Percentiles rank a stretch among this genome's conserved stretches.
These are phyloP conservation scores for Irpex sp. DNA, from an alignment of 1,284 basidiomycete species.

Conservation along the genomic window DNA sequence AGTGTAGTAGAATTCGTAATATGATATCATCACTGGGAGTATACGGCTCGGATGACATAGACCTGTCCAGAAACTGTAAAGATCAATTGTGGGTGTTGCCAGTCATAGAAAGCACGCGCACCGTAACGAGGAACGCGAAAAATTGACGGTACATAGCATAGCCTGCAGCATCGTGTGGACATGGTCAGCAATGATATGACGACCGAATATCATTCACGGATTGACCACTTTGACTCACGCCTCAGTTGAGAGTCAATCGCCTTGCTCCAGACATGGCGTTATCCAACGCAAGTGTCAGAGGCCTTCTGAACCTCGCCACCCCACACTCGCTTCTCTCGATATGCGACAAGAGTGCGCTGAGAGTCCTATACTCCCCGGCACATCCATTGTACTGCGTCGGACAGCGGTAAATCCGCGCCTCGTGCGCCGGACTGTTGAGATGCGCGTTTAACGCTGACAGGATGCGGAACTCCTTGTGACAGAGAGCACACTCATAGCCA, in stretches of 20 bases:
- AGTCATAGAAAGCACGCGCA: neutral
- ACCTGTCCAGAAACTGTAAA: neutral
- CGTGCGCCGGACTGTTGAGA: slow-evolving; percentile 23
- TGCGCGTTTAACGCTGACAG: slow-evolving; percentile 29
- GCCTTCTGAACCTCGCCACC: slow-evolving; percentile 20
- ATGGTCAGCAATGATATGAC: no score
- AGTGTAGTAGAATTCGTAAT: no score
- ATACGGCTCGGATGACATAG: no score
- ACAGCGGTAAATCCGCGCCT: slow-evolving; percentile 20
- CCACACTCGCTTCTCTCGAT: slow-evolving; percentile 28
- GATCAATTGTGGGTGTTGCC: neutral
- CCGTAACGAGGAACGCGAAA: neutral
- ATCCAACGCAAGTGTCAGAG: slow-evolving; percentile 21
- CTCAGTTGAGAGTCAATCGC: neutral
- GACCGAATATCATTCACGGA: no score
- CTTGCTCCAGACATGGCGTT: slow-evolving; percentile 3
- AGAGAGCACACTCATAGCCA: slow-evolving; percentile 37
- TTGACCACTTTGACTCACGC: neutral
- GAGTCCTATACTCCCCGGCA: slow-evolving; percentile 20
- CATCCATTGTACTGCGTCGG: slow-evolving; percentile 19
- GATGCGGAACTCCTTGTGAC: slow-evolving; percentile 24
- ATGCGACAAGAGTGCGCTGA: slow-evolving; percentile 29
- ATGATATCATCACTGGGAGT: no score
- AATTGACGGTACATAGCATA: neutral
- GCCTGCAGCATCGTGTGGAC: neutral